A percentile compares a stretch with the other conserved stretches of the same genome.
These are phyloP conservation scores for Mycocentrospora acerina DNA, from an alignment of 2,329 filamentous ascomycete genomes.

Conservation along the genomic window DNA sequence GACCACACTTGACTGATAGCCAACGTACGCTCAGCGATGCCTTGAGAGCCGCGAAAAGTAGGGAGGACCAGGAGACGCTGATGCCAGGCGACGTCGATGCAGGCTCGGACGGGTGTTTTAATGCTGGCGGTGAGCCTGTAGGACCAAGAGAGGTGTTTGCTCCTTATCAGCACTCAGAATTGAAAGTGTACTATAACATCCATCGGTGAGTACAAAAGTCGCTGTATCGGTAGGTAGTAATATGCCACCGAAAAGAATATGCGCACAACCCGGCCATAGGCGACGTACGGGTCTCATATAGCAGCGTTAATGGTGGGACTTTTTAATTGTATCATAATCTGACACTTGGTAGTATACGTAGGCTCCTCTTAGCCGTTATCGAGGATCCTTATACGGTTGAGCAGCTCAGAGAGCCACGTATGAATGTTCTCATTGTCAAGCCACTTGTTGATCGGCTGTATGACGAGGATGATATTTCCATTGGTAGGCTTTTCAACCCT, in stretches of 20 bases:
- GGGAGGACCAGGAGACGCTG: constrained; percentile 53
- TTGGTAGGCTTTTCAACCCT: constrained; percentile 53
- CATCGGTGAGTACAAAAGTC: constrained; percentile 53
- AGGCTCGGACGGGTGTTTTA: constrained; percentile 49
- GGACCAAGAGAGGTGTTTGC: constrained; percentile 43
- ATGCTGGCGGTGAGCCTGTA: constrained; percentile 37
- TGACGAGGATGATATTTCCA: constrained; percentile 75
- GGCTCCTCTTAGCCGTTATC: constrained; percentile 51
- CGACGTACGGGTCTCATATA: too few species aligned
- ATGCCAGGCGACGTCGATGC: constrained; percentile 48
- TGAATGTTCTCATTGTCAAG: constrained; percentile 77
- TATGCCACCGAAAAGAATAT: too few species aligned
- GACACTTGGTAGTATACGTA: constrained; percentile 40
- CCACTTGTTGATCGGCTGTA: constrained; percentile 84
- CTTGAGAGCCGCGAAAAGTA: constrained; percentile 42
- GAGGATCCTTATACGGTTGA: constrained; percentile 70
- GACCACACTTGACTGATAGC: constrained; percentile 34
- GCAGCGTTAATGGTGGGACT: too few species aligned
- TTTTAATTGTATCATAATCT: not conserved
- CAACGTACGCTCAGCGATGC: constrained; percentile 42
- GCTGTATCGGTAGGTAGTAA: too few species aligned
- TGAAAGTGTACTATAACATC: constrained; percentile 77
- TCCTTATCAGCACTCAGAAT: constrained; percentile 60
- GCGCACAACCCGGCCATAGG: too few species aligned
- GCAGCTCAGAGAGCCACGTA: constrained; percentile 76